Conservation (phyloP, 148 eudicot species). For the Dianthus caryophyllus region DNA sequence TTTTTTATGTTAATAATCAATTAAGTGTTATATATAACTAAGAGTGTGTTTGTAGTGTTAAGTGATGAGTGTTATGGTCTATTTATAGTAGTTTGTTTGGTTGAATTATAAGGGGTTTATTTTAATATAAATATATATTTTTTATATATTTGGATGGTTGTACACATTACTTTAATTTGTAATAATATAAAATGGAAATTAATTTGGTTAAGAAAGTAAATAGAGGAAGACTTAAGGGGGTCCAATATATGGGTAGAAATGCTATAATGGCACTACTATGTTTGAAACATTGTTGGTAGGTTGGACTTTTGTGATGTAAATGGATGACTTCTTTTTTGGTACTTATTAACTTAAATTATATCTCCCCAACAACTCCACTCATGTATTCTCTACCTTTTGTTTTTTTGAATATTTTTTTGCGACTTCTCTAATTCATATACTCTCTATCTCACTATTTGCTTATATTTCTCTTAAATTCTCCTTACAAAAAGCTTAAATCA, state of each 20-base stretch:
- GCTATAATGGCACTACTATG: not conserved
- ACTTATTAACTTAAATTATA: not conserved
- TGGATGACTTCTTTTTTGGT: slow-evolving; percentile 13
- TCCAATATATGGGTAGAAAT: not conserved
- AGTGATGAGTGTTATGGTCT: slow-evolving; percentile 3
- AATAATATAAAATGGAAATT: not conserved
- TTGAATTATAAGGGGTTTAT: no score
- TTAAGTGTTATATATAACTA: not conserved
- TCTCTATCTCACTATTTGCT: no score
- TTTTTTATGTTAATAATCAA: not conserved
- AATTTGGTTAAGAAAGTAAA: not conserved
- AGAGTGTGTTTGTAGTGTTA: not conserved
- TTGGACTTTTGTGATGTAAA: slow-evolving; percentile 14
- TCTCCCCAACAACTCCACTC: slow-evolving; percentile 18
- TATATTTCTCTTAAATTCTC: no score
- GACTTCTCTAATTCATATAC: no score
- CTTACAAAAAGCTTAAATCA: no score
- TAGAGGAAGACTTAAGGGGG: not conserved
- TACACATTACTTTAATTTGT: not conserved
- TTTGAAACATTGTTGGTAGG: slow-evolving; percentile 1
- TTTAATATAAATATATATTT: no score
- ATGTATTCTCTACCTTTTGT: not conserved
- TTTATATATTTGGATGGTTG: not conserved
- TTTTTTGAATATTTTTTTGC: no score
- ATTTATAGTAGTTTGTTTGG: not conserved